Conservation (phyloP, 768 basidiomycete species). For the Collybia mongolica region DNA sequence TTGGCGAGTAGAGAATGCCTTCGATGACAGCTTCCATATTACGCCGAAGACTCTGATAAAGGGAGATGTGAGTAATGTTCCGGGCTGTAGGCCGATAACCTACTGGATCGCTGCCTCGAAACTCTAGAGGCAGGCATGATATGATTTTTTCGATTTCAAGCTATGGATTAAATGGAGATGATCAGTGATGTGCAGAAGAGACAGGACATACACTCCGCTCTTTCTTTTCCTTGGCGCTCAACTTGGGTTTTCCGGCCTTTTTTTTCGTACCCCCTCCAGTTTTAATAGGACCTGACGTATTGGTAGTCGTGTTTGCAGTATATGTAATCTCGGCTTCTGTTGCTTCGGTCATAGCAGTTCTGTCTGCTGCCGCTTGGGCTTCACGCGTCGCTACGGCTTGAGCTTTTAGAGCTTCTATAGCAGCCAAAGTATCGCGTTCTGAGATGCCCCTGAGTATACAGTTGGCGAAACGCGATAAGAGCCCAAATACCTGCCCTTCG, state of each 20-base stretch:
- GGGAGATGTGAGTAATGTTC: not conserved
- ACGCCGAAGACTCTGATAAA: conserved; percentile 60
- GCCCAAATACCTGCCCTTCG: conserved; percentile 53
- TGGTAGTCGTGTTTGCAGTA: conserved; percentile 36
- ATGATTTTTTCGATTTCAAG: conserved; percentile 70
- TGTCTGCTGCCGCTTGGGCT: conserved; percentile 33
- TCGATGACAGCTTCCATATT: conserved; percentile 83
- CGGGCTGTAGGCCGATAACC: conserved; percentile 21
- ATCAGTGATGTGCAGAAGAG: not conserved
- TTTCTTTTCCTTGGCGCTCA: conserved; percentile 81
- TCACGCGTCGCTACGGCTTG: conserved; percentile 32
- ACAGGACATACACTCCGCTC: conserved; percentile 60
- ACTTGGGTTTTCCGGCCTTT: conserved; percentile 60
- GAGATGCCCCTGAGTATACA: not conserved
- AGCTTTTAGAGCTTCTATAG: conserved; percentile 50
- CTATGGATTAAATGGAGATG: conserved; percentile 25
- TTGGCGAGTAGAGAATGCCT: conserved; percentile 63
- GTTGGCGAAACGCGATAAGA: not conserved
- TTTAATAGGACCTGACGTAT: conserved; percentile 32
- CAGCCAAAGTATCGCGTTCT: conserved; percentile 63
- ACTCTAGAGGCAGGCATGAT: conserved; percentile 81
- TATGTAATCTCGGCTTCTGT: conserved; percentile 41
- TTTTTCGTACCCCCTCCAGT: conserved; percentile 44
- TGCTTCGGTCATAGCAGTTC: conserved; percentile 38
- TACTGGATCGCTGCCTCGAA: conserved; percentile 85